phyloP scores from a whole-genome alignment of 768 basidiomycete genomes.

The Suillus subaureus region DNA sequence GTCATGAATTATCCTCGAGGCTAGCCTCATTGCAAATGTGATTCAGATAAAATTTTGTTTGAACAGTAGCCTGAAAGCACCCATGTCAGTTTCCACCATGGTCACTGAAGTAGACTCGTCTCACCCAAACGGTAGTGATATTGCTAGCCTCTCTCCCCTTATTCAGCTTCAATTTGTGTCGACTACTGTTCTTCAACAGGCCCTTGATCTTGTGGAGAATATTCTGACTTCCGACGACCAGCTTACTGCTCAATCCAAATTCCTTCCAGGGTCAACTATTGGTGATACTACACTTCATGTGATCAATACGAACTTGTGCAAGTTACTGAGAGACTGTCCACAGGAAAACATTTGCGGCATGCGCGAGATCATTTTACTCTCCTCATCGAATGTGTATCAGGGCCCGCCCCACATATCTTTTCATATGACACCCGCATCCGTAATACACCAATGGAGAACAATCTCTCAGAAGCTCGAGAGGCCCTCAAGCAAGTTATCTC shows the following conservation, averaged over 20 bases:
- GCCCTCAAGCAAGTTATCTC: constrained; percentile 59
- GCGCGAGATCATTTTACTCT: constrained; percentile 82
- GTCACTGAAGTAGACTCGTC: constrained; percentile 15
- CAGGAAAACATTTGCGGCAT: constrained; percentile 87
- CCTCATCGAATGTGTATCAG: constrained; percentile 55
- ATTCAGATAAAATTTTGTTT: not conserved
- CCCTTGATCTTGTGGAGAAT: constrained; percentile 69
- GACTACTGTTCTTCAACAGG: constrained; percentile 68
- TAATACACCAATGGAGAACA: constrained; percentile 84
- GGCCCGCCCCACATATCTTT: constrained; percentile 51
- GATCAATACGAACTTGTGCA: not conserved
- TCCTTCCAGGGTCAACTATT: constrained; percentile 86
- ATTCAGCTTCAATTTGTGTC: constrained; percentile 67
- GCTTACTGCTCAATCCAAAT: constrained; percentile 66
- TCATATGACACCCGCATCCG: constrained; percentile 78
- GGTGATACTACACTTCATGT: constrained; percentile 44
- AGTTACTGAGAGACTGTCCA: constrained; percentile 5
- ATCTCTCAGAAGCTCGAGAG: constrained; percentile 55
- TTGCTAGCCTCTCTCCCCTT: constrained; percentile 35
- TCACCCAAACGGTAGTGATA: constrained; percentile 15
- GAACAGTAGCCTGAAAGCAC: not conserved
- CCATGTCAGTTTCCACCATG: constrained; percentile 25
- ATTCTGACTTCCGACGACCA: constrained; percentile 69
- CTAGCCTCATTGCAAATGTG: constrained; percentile 14
- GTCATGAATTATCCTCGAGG: constrained; percentile 24